Percentiles rank a stretch among this genome's conserved stretches.
These are phyloP conservation scores for Discostella pseudostelligera DNA, from an alignment of 108 stramenopile genomes.

Conservation along the genomic window DNA sequence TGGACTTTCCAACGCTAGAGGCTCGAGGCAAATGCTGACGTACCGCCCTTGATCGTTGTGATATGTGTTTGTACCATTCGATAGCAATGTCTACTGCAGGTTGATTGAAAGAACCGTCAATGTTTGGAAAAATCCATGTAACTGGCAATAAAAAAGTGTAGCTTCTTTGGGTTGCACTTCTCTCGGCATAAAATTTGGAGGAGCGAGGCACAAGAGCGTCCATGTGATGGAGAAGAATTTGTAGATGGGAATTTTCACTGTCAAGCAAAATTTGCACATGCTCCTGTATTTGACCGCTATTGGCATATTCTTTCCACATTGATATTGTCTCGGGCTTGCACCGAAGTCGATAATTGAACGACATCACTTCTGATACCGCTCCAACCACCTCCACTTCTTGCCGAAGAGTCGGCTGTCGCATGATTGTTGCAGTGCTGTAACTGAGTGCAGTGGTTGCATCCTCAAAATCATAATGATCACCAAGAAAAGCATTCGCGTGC, in stretches of 20 bases:
- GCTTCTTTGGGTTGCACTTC: conserved; percentile 61
- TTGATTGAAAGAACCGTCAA: neutral
- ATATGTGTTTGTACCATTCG: neutral
- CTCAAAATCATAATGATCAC: conserved; percentile 7
- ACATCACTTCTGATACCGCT: conserved; percentile 35
- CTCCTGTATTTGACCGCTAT: conserved; percentile 17
- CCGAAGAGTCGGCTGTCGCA: conserved; percentile 53
- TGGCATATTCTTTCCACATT: conserved; percentile 40
- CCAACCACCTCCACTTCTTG: conserved; percentile 56
- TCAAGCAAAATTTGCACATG: conserved; percentile 26
- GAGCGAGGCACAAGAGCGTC: conserved; percentile 43
- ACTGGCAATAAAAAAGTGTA: conserved; percentile 74
- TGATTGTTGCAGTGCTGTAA: conserved; percentile 50
- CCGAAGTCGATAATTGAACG: conserved; percentile 40
- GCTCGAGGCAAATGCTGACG: conserved; percentile 11
- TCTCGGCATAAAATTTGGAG: conserved; percentile 63
- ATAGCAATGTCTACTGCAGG: neutral
- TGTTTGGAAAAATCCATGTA: conserved; percentile 53
- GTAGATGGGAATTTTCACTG: neutral
- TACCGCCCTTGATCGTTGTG: neutral
- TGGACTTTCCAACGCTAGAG: neutral
- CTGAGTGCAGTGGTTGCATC: conserved; percentile 36
- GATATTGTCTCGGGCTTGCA: conserved; percentile 1
- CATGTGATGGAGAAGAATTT: conserved; percentile 31
- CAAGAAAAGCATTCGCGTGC: conserved; percentile 6